Conservation (phyloP, 495 filamentous ascomycete species). For the Hypoxylon perforatum region DNA sequence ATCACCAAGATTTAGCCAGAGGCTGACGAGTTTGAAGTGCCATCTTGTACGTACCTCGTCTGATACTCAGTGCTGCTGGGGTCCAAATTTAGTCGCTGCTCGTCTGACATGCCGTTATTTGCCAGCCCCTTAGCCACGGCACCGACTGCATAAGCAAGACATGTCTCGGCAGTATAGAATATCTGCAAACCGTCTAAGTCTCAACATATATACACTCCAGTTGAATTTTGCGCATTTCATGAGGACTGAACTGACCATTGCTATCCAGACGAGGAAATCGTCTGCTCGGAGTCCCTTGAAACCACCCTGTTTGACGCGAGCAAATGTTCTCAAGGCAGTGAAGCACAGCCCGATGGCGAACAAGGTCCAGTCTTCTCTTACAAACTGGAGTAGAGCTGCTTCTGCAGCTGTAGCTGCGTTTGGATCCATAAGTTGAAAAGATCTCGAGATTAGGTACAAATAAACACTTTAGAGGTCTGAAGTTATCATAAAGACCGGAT, state of each 20-base stretch:
- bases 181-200: slow-evolving; percentile 33
- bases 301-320: slow-evolving; percentile 45
- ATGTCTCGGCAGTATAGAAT: slow-evolving; percentile 49
- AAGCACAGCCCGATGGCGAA: slow-evolving; percentile 48
- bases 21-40: neutral
- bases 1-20: neutral
- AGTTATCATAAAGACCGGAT: neutral
- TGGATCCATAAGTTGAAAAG: slow-evolving; percentile 15
- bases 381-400: slow-evolving; percentile 43
- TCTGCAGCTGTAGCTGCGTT: slow-evolving; percentile 44
- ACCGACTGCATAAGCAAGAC: slow-evolving; percentile 49
- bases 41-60: slow-evolving; percentile 40
- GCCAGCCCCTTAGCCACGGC: slow-evolving; percentile 64
- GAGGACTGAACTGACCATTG: slow-evolving; percentile 40
- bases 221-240: slow-evolving; percentile 1
- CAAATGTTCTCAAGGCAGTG: slow-evolving; percentile 45
- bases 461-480: neutral
- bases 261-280: slow-evolving; percentile 49
- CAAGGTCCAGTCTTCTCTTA: slow-evolving; percentile 55
- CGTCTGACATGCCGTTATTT: slow-evolving; percentile 69
- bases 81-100: slow-evolving; percentile 57
- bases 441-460: neutral
- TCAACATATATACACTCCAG: neutral
- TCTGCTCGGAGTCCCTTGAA: slow-evolving; percentile 42
- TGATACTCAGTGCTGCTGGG: slow-evolving; percentile 61